These are phyloP conservation scores for Colletotrichum somersetense DNA, from an alignment of 2,329 filamentous ascomycete genomes.

Conservation along the genomic window DNA sequence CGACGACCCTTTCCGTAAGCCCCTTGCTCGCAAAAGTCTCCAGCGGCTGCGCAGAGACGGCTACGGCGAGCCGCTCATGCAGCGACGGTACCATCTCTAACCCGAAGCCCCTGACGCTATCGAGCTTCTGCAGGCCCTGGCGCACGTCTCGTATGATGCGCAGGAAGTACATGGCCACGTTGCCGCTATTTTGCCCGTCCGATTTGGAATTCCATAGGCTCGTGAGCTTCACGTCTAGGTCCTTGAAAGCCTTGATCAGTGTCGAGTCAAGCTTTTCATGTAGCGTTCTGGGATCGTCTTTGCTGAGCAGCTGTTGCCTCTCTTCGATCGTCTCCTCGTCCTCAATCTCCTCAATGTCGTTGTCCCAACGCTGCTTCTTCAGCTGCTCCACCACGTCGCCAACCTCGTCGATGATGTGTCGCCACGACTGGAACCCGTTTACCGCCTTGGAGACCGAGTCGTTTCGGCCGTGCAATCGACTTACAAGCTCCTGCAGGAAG, in stretches of 20 bases:
- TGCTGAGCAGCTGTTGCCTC: conserved; percentile 76
- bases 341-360: conserved; percentile 79
- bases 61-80: conserved; percentile 70
- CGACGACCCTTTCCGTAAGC: conserved; percentile 62
- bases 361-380: conserved; percentile 79
- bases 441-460: conserved; percentile 73
- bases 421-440: conserved; percentile 78
- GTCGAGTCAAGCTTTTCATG: conserved; percentile 69
- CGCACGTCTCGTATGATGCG: conserved; percentile 82
- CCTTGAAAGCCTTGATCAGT: conserved; percentile 67
- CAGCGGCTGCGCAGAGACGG: conserved; percentile 64
- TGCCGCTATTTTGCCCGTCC: conserved; percentile 62
- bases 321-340: conserved; percentile 78
- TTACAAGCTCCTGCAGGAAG: conserved; percentile 78
- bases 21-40: conserved; percentile 59
- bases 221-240: conserved; percentile 68
- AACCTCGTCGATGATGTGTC: conserved; percentile 77
- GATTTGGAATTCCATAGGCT: conserved; percentile 62
- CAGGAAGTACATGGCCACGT: conserved; percentile 75
- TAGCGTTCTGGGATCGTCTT: conserved; percentile 76
- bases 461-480: conserved; percentile 79
- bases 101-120: conserved; percentile 67
- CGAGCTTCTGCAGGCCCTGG: conserved; percentile 69
- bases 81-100: conserved; percentile 72
- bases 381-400: conserved; percentile 73